phyloP scores from a whole-genome alignment of 2,329 filamentous ascomycete species.

The Epichloe gansuensis region DNA sequence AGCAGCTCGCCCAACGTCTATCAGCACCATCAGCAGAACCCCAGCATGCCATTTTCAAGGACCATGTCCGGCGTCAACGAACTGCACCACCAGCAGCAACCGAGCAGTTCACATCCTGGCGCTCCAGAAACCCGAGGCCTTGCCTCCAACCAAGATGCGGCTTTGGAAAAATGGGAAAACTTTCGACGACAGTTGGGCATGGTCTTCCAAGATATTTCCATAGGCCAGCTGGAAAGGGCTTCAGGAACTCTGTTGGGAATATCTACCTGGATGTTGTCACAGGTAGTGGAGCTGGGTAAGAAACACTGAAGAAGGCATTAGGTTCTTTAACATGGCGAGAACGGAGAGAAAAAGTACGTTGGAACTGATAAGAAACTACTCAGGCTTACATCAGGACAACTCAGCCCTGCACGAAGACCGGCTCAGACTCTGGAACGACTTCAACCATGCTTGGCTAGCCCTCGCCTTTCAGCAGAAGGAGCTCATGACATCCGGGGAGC shows the following conservation, averaged over 20 bases:
- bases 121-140: slow-evolving; percentile 37
- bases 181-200: slow-evolving; percentile 50
- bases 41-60: slow-evolving; percentile 38
- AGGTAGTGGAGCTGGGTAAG: slow-evolving; percentile 44
- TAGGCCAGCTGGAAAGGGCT: slow-evolving; percentile 35
- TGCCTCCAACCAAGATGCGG: slow-evolving; percentile 43
- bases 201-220: slow-evolving; percentile 61
- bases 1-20: slow-evolving; percentile 47
- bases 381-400: slow-evolving; percentile 72
- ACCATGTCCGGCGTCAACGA: slow-evolving; percentile 34
- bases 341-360: neutral
- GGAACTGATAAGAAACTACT: neutral
- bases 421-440: slow-evolving; percentile 81
- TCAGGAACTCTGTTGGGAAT: slow-evolving; percentile 40
- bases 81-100: slow-evolving; percentile 24
- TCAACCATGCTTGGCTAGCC: slow-evolving; percentile 85
- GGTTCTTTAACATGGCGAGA: neutral
- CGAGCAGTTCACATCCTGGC: slow-evolving; percentile 19
- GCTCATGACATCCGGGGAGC: slow-evolving; percentile 48
- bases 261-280: slow-evolving; percentile 43
- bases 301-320: slow-evolving; percentile 9
- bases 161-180: slow-evolving; percentile 57
- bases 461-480: slow-evolving; percentile 77
- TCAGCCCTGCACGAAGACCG: slow-evolving; percentile 62
- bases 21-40: slow-evolving; percentile 51